Conservation (phyloP, 2,329 filamentous ascomycete species). For the Tolypocladium nubicola region DNA sequence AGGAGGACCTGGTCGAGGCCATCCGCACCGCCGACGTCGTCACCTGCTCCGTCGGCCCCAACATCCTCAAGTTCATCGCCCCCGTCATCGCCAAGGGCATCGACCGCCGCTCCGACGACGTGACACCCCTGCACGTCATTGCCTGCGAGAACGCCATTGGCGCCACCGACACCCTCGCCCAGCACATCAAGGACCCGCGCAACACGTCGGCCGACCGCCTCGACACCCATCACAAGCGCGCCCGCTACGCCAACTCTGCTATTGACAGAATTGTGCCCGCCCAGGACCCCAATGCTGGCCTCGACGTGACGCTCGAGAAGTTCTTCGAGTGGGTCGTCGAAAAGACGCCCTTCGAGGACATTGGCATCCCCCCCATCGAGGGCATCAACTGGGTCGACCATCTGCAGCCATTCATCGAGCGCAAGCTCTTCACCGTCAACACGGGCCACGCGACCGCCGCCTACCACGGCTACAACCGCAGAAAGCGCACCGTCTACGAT, state of each 20-base stretch:
- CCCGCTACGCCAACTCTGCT: slow-evolving; percentile 91
- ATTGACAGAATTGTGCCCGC: slow-evolving; percentile 97
- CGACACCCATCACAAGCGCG: slow-evolving; percentile 58
- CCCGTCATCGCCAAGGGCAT: slow-evolving; percentile 93
- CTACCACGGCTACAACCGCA: slow-evolving; percentile 83
- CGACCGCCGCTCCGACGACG: slow-evolving; percentile 54
- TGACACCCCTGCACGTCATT: slow-evolving; percentile 74
- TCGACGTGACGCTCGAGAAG: slow-evolving; percentile 93
- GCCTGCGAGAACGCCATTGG: slow-evolving; percentile 98
- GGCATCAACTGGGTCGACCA: slow-evolving; percentile 91
- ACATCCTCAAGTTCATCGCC: slow-evolving; percentile 92
- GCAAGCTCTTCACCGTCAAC: slow-evolving; percentile 99
- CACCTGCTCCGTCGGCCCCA: slow-evolving; percentile 94
- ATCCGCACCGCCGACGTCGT: slow-evolving; percentile 83
- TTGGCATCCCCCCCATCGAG: slow-evolving; percentile 57
- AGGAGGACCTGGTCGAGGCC: slow-evolving; percentile 71
- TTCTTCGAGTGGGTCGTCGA: slow-evolving; percentile 99
- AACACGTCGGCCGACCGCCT: slow-evolving; percentile 62
- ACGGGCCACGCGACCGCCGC: slow-evolving; percentile 93
- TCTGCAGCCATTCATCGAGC: slow-evolving; percentile 92
- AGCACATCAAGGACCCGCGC: slow-evolving; percentile 63
- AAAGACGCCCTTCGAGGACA: slow-evolving; percentile 66
- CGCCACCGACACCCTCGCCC: slow-evolving; percentile 78
- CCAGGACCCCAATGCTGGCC: slow-evolving; percentile 66
- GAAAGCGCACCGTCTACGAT: slow-evolving; percentile 83